Evolutionary conservation across 306 rosid genomes (phyloP), one percentile per base, ranked within the genome.

Genomic region (Glycine tomentella): DNA sequence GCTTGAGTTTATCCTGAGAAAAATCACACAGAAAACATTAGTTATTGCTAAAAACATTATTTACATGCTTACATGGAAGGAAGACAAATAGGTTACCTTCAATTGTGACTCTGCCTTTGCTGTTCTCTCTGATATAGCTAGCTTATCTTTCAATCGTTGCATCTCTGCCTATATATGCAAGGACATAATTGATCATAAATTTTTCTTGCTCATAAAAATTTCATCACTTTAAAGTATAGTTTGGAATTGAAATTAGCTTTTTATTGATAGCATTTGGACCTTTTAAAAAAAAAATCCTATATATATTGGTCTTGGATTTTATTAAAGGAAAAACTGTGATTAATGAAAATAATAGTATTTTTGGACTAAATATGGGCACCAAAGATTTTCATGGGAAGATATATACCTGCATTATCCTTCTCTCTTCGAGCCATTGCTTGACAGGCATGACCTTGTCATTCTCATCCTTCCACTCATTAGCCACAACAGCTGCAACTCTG

Each of bases 391-490:
- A 31, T 33, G 40, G 8, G 44, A 62, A 62, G 74, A 58, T 78
- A 73, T 84, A 94, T 84, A 94, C 98, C 95, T 90, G 99, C 90
- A 91, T 64, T 1, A 95, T 80, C 77, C 93, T 90, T 86, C 99
- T 89, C 81, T 95, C 98, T 81, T 93, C 99, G 10, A 95, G 80
- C 99, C 99, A 95, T 76, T 95, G 97, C 80, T 82, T 93, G 69
- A 95, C 94, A 8, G 99, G 97, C 99, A 95, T 93, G 80, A 95
- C 98, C 80, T 85, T 90, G 79, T 91, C 94, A 76, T 81, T 90
- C 82, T 93, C 99, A 51, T 95, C 97, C 85, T 92, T 95, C 99
- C 99, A 95, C 89, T 91, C 99, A 82, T 91, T 95, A 20, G 98
- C 96, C 82, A 85, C 88, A 78, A 83, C 91, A 40, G 91, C 88